Evolutionary conservation across 805 yeast species (phyloP).

Genomic region (Candida chauliodis): DNA sequence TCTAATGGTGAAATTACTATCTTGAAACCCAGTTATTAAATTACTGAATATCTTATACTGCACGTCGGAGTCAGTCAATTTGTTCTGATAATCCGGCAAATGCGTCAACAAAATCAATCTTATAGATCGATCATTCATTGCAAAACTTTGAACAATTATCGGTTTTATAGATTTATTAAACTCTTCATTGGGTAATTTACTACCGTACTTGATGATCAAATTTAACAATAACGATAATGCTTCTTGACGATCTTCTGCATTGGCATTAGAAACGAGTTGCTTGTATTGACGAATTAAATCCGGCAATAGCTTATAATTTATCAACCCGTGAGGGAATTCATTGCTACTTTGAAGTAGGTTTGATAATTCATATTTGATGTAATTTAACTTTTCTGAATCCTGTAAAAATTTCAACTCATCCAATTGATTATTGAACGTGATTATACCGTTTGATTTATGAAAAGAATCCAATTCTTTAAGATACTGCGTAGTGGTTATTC

Average conservation of each 20-base stretch:
- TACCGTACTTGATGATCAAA: slow-evolving; percentile 37
- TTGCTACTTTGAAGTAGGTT: slow-evolving; percentile 18
- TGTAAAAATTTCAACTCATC: slow-evolving; percentile 53
- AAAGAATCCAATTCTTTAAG: slow-evolving; percentile 19
- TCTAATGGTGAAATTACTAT: slow-evolving; percentile 76
- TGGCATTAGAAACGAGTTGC: slow-evolving; percentile 18
- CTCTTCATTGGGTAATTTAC: slow-evolving; percentile 23
- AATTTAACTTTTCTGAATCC: slow-evolving; percentile 50
- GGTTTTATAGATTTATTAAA: slow-evolving; percentile 52
- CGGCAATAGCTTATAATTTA: slow-evolving; percentile 66
- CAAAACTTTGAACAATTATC: slow-evolving; percentile 57
- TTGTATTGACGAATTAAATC: slow-evolving; percentile 51
- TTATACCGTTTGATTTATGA: slow-evolving; percentile 42
- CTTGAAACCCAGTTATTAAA: slow-evolving; percentile 79
- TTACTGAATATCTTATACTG: slow-evolving; percentile 66
- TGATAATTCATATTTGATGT: slow-evolving; percentile 31
- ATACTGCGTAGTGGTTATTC: slow-evolving; percentile 28
- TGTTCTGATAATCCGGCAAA: slow-evolving; percentile 51
- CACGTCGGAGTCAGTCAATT: slow-evolving; percentile 56
- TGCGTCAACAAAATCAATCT: slow-evolving; percentile 67
- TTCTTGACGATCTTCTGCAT: slow-evolving; percentile 32
- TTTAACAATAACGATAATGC: slow-evolving; percentile 36
- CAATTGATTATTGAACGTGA: slow-evolving; percentile 50
- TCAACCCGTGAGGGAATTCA: slow-evolving; percentile 46
- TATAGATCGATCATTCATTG: slow-evolving; percentile 70